A percentile compares a stretch with the other conserved stretches of the same genome.
Conservation (phyloP, 2,329 filamentous ascomycete genomes). For the Claviceps sp. region DNA sequence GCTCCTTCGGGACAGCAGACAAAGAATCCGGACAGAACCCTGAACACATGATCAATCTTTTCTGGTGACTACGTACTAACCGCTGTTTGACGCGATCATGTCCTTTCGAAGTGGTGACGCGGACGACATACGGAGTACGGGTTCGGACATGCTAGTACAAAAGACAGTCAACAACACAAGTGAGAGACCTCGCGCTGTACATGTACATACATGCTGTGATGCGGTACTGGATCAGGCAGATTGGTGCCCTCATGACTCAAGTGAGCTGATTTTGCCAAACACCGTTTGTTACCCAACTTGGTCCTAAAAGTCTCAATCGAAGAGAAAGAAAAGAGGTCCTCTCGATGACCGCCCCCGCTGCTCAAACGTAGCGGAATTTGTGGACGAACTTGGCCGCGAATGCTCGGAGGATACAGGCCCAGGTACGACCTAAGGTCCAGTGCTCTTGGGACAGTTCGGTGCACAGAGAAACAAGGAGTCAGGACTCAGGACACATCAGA, state of each 20-base stretch:
- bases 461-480: neutral
- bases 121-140: neutral
- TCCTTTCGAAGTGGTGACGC: neutral
- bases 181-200: neutral
- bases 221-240: neutral
- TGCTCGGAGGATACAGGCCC: conserved; percentile 1
- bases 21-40: neutral
- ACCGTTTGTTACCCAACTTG: neutral
- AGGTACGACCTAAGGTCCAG: neutral
- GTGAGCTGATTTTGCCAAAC: conserved; percentile 1
- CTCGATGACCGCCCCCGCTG: neutral
- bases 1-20: neutral
- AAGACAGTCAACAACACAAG: neutral
- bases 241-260: neutral
- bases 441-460: neutral
- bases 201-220: neutral
- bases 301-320: neutral
- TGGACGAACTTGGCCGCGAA: neutral
- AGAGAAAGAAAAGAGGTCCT: neutral
- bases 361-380: neutral
- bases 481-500: neutral
- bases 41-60: neutral
- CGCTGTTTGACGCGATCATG: neutral
- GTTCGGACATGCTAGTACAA: neutral
- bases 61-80: neutral